A percentile compares a stretch with the other conserved stretches of the same genome.
These are phyloP conservation scores for Eucalyptus pumila DNA, from an alignment of 345 rosid genomes.

Conservation along the genomic window DNA sequence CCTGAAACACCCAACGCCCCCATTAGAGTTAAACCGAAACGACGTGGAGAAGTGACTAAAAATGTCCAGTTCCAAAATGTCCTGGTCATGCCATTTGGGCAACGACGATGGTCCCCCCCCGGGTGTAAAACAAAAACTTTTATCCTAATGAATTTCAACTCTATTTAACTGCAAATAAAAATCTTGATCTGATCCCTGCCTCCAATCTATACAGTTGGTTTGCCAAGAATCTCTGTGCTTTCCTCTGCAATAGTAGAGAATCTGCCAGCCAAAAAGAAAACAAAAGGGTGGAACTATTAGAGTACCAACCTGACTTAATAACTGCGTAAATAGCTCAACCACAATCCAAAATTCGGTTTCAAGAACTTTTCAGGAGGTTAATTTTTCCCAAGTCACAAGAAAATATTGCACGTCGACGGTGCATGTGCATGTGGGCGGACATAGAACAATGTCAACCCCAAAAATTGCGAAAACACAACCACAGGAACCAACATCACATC, in stretches of 20 bases:
- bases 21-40: background rate
- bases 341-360: background rate
- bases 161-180: background rate
- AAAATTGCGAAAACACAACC: background rate
- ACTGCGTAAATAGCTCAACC: background rate
- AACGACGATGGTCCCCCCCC: background rate
- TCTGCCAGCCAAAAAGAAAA: background rate
- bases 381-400: background rate
- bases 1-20: background rate
- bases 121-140: background rate
- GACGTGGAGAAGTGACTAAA: background rate
- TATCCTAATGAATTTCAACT: background rate
- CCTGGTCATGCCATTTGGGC: background rate
- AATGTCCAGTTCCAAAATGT: background rate
- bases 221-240: background rate
- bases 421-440: background rate
- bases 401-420: background rate
- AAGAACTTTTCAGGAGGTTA: background rate
- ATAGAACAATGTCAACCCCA: background rate
- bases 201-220: background rate
- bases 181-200: background rate
- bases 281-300: background rate
- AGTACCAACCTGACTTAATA: background rate
- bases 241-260: background rate
- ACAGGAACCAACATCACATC: background rate